These are phyloP conservation scores for Wickerhamomyces canadensis DNA, from an alignment of 805 yeast genomes.

Conservation along the genomic window DNA sequence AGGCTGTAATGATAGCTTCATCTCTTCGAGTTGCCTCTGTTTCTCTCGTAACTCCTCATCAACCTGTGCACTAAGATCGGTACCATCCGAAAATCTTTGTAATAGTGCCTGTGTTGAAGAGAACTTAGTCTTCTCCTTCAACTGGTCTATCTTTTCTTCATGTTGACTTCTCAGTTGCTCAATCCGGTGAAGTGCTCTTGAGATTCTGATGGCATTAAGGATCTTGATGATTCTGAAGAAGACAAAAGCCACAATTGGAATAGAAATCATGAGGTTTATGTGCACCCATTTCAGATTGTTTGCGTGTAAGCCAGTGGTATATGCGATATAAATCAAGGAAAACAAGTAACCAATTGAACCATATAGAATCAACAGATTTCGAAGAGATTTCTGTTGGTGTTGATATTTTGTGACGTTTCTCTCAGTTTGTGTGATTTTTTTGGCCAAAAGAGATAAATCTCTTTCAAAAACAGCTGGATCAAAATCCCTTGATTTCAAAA, in stretches of 20 bases:
- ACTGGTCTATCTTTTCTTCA: constrained; percentile 51
- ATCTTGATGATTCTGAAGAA: background rate
- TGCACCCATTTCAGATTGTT: background rate
- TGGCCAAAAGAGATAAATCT: constrained; percentile 31
- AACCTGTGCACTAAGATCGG: constrained; percentile 38
- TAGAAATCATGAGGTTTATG: background rate
- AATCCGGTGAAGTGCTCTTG: constrained; percentile 10
- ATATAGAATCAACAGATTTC: background rate
- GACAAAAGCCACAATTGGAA: background rate
- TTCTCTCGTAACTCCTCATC: constrained; percentile 38
- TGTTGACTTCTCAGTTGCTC: constrained; percentile 39
- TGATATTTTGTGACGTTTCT: constrained; percentile 14
- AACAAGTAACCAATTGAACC: background rate
- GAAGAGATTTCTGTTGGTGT: constrained; percentile 1
- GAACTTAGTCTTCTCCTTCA: constrained; percentile 69
- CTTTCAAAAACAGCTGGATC: constrained; percentile 37
- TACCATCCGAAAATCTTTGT: constrained; percentile 53
- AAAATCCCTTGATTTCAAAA: constrained; percentile 22
- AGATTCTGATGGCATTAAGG: background rate
- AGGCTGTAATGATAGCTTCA: constrained; percentile 29
- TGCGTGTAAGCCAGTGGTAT: background rate
- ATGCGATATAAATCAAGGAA: background rate
- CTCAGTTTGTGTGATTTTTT: constrained; percentile 24
- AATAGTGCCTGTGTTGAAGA: constrained; percentile 71
- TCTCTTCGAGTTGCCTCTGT: constrained; percentile 32